These are phyloP conservation scores for Rhizopogon vinicolor DNA, from an alignment of 768 basidiomycete species.

Conservation along the genomic window DNA sequence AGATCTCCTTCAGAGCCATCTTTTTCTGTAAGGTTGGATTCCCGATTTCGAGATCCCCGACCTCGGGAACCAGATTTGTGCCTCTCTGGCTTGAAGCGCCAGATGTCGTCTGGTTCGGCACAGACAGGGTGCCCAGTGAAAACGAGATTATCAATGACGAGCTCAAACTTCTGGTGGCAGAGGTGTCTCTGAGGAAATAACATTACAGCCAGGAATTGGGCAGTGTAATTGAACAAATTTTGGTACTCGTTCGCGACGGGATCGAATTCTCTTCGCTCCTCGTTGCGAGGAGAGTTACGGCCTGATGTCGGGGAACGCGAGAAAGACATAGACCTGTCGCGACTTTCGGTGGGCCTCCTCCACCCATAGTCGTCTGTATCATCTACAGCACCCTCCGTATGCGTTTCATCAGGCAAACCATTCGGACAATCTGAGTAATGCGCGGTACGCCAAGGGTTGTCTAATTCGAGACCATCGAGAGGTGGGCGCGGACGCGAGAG, in stretches of 20 bases:
- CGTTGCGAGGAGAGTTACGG: conserved; percentile 46
- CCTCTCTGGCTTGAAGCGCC: conserved; percentile 72
- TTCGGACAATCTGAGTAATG: conserved; percentile 37
- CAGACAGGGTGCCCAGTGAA: conserved; percentile 96
- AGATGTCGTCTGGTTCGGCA: conserved; percentile 63
- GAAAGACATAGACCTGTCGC: conserved; percentile 50
- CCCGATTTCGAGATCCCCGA: conserved; percentile 46
- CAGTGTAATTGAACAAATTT: conserved; percentile 71
- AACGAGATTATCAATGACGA: conserved; percentile 85
- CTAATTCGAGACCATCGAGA: conserved; percentile 41
- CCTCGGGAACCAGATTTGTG: conserved; percentile 47
- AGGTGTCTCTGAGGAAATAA: conserved; percentile 74
- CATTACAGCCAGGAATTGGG: conserved; percentile 76
- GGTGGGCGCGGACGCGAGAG: conserved; percentile 68
- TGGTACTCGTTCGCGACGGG: conserved; percentile 51
- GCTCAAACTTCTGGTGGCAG: conserved; percentile 93
- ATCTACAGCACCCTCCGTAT: conserved; percentile 3
- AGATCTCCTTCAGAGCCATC: conserved; percentile 31
- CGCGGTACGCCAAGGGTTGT: conserved; percentile 73
- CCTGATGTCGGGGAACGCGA: conserved; percentile 46
- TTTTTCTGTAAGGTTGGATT: conserved; percentile 31
- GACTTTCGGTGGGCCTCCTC: conserved; percentile 47
- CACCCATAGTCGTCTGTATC: conserved; percentile 54
- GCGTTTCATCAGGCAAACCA: conserved; percentile 16
- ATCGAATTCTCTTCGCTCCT: conserved; percentile 32